Evolutionary conservation across 371 early-diverging fungal species (phyloP), one percentile per base, ranked within the genome.

Genomic region (Haplosporangium sp.): DNA sequence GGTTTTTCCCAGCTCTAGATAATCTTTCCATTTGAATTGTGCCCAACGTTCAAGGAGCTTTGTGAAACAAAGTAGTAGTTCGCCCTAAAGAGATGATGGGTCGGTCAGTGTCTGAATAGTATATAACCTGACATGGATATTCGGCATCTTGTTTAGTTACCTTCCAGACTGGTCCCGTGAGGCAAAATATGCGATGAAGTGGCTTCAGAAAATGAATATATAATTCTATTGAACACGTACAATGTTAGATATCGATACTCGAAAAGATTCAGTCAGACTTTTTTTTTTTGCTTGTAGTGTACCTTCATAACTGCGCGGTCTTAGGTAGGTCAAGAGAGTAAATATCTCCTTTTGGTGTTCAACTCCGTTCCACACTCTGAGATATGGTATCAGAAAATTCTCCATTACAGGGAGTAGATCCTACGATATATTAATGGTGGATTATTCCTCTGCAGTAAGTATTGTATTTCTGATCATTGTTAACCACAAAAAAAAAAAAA

Each of bases 341-440:
- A 90, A 86, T 35, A 90, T 85, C 42, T 87, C 85, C 27, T 85
- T 74, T 27, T 72, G 70, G 65, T 85, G 72, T 3, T 88, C 86
- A 37, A 84, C 56, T 37, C 90, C 90, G 64, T 88, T 86, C 90
- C 90, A 90, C 2, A 76, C 79, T 15, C 64, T 65, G 4, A 90
- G 37, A 62, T 84, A 88, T 1, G 81, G 72, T 47, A 63, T 61
- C n/a, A 90, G 58, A 71, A 88, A 88, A 5, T 44, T 60, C 52
- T 90, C 86, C 37, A 90, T 64, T 2, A 83, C 74, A 15, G 88
- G 87, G 11, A 90, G 67, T 45, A 88, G 83, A 34, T 85, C 83
- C 88, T 88, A 83, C 20, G 13, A 38, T 13, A 39, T 34, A 11
- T 5, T 11, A 42, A 42, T 42, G 44, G 44, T 11, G 0, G 44